Evolutionary conservation across 148 eudicot genomes (phyloP), one percentile per base, ranked within the genome.

Genomic region (Rhododendron molle): DNA sequence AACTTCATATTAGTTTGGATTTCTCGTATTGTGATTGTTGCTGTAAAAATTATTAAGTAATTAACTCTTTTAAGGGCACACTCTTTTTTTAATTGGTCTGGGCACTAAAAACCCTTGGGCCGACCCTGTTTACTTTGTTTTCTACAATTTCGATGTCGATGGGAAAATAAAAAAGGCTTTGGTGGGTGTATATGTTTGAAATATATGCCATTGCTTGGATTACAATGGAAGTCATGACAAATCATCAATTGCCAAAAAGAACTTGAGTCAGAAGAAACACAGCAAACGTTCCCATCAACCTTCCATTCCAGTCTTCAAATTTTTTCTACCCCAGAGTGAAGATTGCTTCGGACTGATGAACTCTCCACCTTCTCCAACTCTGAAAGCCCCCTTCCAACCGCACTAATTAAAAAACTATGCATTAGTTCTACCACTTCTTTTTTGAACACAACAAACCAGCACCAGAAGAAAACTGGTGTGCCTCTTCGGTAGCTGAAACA

Each of bases 381-480:
- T 89, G 98, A 97, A 84, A 93, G 91, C 74, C 85, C 89, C 92
- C 86, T 80, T 86, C 84, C 97, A 95, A 89, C 99, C 81, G 82
- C 85, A 82, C 65, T 30, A 30, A 69, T 69, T 78, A 85, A 81
- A 81, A 79, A 60, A 71, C 20, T 43, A 38, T 65, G 56, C 34
- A 69, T 21, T 43, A 47, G 76, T 82, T 82, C 79, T 71, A 74
- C 58, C 47, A 44, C 76, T 74, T 23, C 52, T 32, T 56, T 43
- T 28, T 74, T 46, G 30, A 80, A 47, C 52, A 21, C 23, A 76
- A 81, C 40, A 80, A 46, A 46, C 30, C 15, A 36, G 65, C 30
- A 12, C 56, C 32, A 60, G 69, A 80, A 78, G 16, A 71, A 43
- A 82, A 34, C 78, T 83, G 54, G n/a, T 1, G 50, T 50, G 18